Evolutionary conservation across 2,329 filamentous ascomycete species (phyloP).

Genomic region (Fusarium goolgardi): DNA sequence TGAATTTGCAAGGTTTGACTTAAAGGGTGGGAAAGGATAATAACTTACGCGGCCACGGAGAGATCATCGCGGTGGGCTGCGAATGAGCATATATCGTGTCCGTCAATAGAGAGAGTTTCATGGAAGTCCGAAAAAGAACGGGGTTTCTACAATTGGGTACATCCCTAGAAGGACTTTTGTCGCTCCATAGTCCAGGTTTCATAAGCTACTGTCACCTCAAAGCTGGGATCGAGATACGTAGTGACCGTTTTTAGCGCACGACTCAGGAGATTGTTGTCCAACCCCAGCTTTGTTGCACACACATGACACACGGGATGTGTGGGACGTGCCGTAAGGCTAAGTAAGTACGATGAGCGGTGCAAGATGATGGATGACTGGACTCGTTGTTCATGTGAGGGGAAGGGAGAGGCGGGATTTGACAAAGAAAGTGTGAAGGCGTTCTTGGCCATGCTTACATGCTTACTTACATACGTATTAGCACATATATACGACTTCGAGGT

Average conservation of each 20-base stretch:
- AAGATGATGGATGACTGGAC: not conserved
- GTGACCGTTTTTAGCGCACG: conserved; percentile 17
- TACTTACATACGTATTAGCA: not conserved
- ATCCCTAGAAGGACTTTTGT: conserved; percentile 11
- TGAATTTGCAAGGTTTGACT: conserved; percentile 24
- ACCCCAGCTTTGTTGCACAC: conserved; percentile 15
- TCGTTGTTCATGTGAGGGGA: conserved; percentile 6
- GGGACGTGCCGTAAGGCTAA: conserved; percentile 24
- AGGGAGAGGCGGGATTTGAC: not conserved
- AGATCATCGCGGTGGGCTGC: conserved; percentile 12
- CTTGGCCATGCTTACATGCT: not conserved
- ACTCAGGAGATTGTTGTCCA: conserved; percentile 11
- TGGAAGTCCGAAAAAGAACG: conserved; percentile 12
- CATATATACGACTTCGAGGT: not conserved
- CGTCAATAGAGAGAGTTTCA: conserved; percentile 16
- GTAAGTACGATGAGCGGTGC: not conserved
- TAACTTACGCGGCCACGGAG: conserved; percentile 8
- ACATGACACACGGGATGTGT: conserved; percentile 7
- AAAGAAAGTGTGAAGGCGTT: conserved; percentile 2
- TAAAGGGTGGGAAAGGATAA: conserved; percentile 17
- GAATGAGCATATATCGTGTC: conserved; percentile 24
- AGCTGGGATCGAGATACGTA: conserved; percentile 19
- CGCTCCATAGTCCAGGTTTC: not conserved
- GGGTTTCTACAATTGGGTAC: conserved; percentile 1
- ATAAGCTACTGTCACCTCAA: not conserved